Conservation (phyloP, 306 rosid species). For the Lotus japonicus region DNA sequence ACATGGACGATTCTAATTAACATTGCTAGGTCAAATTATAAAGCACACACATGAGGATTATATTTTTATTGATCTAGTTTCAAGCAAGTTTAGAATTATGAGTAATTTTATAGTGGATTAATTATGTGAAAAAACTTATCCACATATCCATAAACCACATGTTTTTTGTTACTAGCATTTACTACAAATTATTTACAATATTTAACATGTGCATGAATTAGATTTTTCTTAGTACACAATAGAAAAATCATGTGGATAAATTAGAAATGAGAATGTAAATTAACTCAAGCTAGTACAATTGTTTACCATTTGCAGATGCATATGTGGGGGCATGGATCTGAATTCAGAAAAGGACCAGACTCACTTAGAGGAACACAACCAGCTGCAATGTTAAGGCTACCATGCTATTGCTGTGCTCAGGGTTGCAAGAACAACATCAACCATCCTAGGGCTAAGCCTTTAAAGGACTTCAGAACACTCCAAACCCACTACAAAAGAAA, state of each 20-base stretch:
- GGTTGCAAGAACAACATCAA: constrained; percentile 98
- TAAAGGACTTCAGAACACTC: constrained; percentile 91
- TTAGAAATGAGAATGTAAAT: no score
- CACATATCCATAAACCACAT: no score
- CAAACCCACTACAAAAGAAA: constrained; percentile 95
- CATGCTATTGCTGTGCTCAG: constrained; percentile 89
- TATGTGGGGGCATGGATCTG: constrained; percentile 99
- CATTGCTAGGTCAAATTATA: constrained; percentile 18
- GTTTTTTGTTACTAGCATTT: no score
- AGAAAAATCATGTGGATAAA: no score
- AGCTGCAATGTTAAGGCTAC: constrained; percentile 89
- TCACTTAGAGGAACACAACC: constrained; percentile 89
- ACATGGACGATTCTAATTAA: not conserved
- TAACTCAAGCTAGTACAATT: not conserved
- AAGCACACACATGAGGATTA: not conserved
- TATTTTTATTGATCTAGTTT: not conserved
- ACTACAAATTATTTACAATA: no score
- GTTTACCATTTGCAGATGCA: constrained; percentile 59
- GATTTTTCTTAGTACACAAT: no score
- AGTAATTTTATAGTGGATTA: no score
- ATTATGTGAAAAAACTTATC: no score
- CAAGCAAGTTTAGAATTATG: not conserved
- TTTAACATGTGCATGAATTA: no score
- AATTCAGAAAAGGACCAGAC: constrained; percentile 84
- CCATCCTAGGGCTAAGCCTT: constrained; percentile 85